Percentiles rank a stretch among this genome's conserved stretches.
phyloP scores from a whole-genome alignment of 345 rosid genomes.

The Viola odorata region DNA sequence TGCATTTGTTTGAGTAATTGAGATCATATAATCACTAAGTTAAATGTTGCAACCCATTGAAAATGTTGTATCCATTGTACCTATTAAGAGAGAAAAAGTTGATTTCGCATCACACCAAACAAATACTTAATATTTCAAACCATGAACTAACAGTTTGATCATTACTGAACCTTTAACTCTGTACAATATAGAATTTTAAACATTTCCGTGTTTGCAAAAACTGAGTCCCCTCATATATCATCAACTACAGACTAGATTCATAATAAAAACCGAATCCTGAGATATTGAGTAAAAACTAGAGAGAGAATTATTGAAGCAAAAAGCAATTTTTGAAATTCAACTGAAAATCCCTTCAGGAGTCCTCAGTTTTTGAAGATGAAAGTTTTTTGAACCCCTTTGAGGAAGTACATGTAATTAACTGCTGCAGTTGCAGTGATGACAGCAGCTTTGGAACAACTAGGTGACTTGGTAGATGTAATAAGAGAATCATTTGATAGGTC shows the following conservation, averaged over 20 bases:
- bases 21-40: not conserved
- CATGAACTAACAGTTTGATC: not conserved
- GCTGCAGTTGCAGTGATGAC: conserved; percentile 5
- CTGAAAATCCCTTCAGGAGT: not conserved
- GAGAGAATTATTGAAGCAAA: not conserved
- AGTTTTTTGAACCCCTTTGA: conserved; percentile 17
- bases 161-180: not conserved
- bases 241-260: not conserved
- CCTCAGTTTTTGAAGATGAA: conserved; percentile 15
- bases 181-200: conserved; percentile 4
- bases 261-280: too few species aligned
- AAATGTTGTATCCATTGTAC: not conserved
- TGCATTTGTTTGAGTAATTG: not conserved
- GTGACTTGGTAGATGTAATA: conserved; percentile 27
- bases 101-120: not conserved
- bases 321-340: not conserved
- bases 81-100: not conserved
- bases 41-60: not conserved
- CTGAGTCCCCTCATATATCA: not conserved
- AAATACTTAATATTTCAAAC: not conserved
- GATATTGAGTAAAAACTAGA: not conserved
- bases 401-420: conserved; percentile 12
- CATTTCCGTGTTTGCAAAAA: not conserved
- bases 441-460: conserved; percentile 10
- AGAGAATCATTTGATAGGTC: conserved; percentile 31